Evolutionary conservation across 116 monocot species (phyloP), one percentile per base, ranked within the genome.

Genomic region (Dioscorea cayenensis): DNA sequence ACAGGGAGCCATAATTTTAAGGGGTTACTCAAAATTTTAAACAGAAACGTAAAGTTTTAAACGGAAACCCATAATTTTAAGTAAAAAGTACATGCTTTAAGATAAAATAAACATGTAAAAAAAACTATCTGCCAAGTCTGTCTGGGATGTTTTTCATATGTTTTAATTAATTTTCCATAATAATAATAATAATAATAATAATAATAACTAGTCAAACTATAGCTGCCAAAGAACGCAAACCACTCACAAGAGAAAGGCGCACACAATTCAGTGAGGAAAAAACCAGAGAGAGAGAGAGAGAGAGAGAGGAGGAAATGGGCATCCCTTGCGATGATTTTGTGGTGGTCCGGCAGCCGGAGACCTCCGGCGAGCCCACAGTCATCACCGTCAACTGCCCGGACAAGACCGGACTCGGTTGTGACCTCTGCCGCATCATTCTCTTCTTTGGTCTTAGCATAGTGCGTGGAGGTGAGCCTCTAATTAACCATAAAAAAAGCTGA

Each of bases 341-440:
- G 72, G 48, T 87, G 43, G 85, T 92, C 65, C 67, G 78, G 62
- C 65, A 75, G 52, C 80, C 89, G 64, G 84, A 95, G 27, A 73
- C 36, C 37, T 17, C 90, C 66, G 84, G 84, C 5, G 89, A 95
- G 8, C 92, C 83, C 6, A 86, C 52, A 21, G 85, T 90, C 16
- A 68, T 95, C 63, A 92, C 90, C 75, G 71, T 95, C 70, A 95
- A 84, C 69, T 95, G 95, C 77, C 95, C 95, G 20, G 95, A 95
- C 71, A 87, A 95, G 81, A 95, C 89, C 63, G 95, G 95, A 14
- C 92, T 95, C 67, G 92, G 90, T 23, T 92, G 90, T 75, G 92
- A 95, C 70, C 82, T 95, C 72, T 90, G 90, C 82, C 89, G 95
- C 14, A 50, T 92, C 51, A 87, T 95, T 72, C 87, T 95, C 68